Evolutionary conservation across 768 basidiomycete species (phyloP).

Genomic region (Lactifluus rugatus): DNA sequence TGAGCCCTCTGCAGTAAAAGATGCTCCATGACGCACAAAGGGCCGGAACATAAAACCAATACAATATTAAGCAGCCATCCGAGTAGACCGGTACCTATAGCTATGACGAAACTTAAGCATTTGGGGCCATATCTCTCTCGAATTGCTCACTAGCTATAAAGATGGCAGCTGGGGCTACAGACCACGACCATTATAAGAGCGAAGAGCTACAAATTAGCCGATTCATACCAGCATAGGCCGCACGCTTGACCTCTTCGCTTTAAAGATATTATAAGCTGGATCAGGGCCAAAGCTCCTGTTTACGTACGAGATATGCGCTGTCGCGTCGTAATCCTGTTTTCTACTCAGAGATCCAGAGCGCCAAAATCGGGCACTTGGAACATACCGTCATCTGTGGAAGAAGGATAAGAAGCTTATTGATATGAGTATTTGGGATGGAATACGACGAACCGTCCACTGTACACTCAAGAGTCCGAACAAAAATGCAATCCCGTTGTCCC

Average conservation of each 20-base stretch:
- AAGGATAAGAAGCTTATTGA: neutral
- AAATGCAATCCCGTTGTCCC: conserved; percentile 72
- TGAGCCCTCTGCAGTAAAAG: neutral
- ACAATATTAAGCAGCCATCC: conserved; percentile 88
- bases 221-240: conserved; percentile 57
- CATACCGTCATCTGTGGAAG: conserved; percentile 46
- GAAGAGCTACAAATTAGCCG: no score
- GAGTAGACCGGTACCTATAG: conserved; percentile 64
- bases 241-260: conserved; percentile 72
- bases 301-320: conserved; percentile 71
- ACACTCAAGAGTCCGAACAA: conserved; percentile 78
- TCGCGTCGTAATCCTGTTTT: conserved; percentile 64
- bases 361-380: conserved; percentile 1
- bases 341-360: conserved; percentile 6
- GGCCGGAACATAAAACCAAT: conserved; percentile 73
- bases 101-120: conserved; percentile 58
- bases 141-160: conserved; percentile 3
- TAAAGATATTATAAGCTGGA: neutral
- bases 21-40: conserved; percentile 38
- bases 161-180: conserved; percentile 12
- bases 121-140: conserved; percentile 26
- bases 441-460: conserved; percentile 71
- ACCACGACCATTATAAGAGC: neutral
- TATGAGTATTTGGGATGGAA: neutral
- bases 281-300: neutral